Evolutionary conservation across 148 eudicot species (phyloP).

Genomic region (Euryodendron excelsum): DNA sequence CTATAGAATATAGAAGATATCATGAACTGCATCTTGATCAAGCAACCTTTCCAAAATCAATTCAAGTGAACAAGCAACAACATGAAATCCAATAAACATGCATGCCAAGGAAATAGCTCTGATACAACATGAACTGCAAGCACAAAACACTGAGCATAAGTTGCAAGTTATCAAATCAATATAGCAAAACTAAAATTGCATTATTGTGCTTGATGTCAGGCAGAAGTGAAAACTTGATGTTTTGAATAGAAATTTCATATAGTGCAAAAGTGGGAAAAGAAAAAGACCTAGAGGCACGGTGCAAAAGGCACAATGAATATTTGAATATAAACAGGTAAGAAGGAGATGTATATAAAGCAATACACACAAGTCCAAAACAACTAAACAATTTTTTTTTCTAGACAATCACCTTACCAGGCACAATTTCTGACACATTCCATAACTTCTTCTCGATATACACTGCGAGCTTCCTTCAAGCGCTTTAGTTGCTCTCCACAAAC

Average conservation of each 20-base stretch:
- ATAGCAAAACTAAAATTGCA: not conserved
- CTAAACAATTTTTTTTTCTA: not conserved
- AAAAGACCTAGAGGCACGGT: no score
- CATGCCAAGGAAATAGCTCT: not conserved
- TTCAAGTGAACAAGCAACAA: not conserved
- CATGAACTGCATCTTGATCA: not conserved
- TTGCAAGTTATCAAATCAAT: not conserved
- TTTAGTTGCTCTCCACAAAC: constrained; percentile 66
- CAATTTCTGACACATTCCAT: constrained; percentile 75
- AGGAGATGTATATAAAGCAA: not conserved
- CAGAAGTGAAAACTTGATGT: not conserved
- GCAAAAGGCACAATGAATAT: not conserved
- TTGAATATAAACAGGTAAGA: constrained; percentile 6
- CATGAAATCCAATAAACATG: not conserved
- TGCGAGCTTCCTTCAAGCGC: constrained; percentile 88
- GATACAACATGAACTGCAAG: not conserved
- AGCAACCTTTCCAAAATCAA: not conserved
- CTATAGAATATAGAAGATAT: no score
- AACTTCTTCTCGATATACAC: constrained; percentile 79
- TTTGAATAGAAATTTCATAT: not conserved
- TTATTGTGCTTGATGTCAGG: not conserved
- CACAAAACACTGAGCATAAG: not conserved
- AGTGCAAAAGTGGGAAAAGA: not conserved
- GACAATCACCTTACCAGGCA: constrained; percentile 61
- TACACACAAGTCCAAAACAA: not conserved